A percentile compares a stretch with the other conserved stretches of the same genome.
Evolutionary conservation across 768 basidiomycete species (phyloP).

Genomic region (Xanthoconium stramineum): DNA sequence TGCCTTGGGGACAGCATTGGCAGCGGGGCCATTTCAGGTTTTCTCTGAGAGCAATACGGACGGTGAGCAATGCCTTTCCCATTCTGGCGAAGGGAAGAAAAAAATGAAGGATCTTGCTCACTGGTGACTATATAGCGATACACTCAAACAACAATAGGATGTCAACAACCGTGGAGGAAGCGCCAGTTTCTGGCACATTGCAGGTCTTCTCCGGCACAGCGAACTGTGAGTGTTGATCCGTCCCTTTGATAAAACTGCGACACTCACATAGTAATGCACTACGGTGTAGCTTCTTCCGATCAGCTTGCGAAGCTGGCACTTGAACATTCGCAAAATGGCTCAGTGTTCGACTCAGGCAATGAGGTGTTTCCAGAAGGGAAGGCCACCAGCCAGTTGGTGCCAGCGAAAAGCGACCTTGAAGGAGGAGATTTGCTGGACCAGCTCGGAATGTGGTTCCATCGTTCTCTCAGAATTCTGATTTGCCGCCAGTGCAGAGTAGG

Average conservation of each 20-base stretch:
- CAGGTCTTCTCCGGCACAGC: neutral
- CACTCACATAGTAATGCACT: neutral
- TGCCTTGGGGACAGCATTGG: neutral
- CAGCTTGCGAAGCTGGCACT: neutral
- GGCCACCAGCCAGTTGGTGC: neutral
- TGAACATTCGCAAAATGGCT: neutral
- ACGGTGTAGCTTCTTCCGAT: neutral
- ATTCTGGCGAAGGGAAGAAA: neutral
- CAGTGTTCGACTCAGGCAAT: neutral
- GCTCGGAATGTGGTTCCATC: slow-evolving; percentile 2
- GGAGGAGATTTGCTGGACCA: neutral
- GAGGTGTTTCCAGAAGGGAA: neutral
- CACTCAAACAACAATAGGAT: neutral
- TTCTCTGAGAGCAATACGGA: neutral
- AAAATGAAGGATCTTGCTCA: neutral
- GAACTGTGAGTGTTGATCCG: neutral
- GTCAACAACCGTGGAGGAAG: neutral
- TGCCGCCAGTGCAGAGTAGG: neutral
- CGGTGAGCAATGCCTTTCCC: neutral
- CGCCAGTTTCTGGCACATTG: neutral
- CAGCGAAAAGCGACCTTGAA: neutral
- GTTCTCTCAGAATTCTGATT: neutral
- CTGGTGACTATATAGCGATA: neutral
- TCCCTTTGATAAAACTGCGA: neutral
- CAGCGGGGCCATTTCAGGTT: neutral